phyloP scores from a whole-genome alignment of 1,139 yeast genomes.

The Candida glucosophila region DNA sequence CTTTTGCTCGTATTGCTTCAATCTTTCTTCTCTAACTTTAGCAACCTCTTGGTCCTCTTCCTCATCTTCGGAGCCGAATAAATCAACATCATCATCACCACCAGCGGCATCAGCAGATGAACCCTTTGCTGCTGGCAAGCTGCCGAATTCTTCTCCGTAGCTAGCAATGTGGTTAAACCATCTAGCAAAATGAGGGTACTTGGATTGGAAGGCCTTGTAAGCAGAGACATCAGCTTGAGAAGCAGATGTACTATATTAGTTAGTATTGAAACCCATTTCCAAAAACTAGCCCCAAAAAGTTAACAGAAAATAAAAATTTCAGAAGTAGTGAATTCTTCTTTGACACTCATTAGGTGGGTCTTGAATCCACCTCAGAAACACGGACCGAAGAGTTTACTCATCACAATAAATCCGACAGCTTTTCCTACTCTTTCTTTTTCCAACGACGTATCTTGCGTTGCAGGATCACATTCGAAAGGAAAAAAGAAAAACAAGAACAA shows the following conservation, averaged over 20 bases:
- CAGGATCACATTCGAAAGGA: no score
- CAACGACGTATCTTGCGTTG: no score
- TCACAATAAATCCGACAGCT: conserved; percentile 43
- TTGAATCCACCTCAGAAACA: conserved; percentile 91
- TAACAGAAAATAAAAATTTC: neutral
- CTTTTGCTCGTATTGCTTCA: conserved; percentile 95
- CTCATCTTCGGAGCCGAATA: conserved; percentile 91
- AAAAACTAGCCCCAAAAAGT: conserved; percentile 1
- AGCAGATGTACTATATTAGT: conserved; percentile 57
- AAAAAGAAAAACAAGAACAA: no score
- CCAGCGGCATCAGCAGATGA: conserved; percentile 58
- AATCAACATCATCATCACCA: conserved; percentile 86
- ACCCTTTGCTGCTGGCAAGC: conserved; percentile 72
- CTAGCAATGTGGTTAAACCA: conserved; percentile 98
- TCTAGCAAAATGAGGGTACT: conserved; percentile 93
- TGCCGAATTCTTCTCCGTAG: conserved; percentile 73
- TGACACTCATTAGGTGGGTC: conserved; percentile 91
- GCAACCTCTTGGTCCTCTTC: conserved; percentile 96
- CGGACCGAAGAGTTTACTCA: conserved; percentile 84
- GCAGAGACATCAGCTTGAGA: conserved; percentile 94
- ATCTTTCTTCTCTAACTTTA: conserved; percentile 92
- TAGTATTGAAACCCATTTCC: conserved; percentile 11
- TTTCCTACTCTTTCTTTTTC: no score
- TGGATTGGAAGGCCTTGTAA: conserved; percentile 89
- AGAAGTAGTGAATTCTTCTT: conserved; percentile 43